phyloP scores from a whole-genome alignment of 2,329 filamentous ascomycete species.

The Clarireedia paspali region DNA sequence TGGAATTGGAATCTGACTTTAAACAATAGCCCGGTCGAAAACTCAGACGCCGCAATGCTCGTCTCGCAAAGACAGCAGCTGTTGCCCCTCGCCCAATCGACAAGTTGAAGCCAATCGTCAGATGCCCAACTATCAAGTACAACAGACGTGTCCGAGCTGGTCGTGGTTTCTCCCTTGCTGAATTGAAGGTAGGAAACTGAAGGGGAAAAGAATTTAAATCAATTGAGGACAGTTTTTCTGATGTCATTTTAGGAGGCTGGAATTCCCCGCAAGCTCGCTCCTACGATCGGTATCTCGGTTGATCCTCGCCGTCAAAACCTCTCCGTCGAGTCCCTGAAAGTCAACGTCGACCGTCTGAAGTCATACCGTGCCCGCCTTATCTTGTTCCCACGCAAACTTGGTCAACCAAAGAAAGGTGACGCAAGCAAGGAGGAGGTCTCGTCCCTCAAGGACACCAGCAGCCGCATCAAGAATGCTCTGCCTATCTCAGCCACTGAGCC shows the following conservation, averaged over 20 bases:
- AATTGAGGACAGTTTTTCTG: slow-evolving; percentile 9
- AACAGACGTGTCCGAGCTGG: slow-evolving; percentile 96
- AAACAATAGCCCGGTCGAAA: slow-evolving; percentile 81
- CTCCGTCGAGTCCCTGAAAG: slow-evolving; percentile 86
- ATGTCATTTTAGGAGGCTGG: slow-evolving; percentile 71
- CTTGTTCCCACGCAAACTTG: slow-evolving; percentile 92
- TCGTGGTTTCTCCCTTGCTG: slow-evolving; percentile 93
- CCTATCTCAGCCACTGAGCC: slow-evolving; percentile 64
- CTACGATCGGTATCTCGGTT: slow-evolving; percentile 95
- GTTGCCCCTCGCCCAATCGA: slow-evolving; percentile 95
- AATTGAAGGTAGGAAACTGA: slow-evolving; percentile 76
- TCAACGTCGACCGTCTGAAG: slow-evolving; percentile 96
- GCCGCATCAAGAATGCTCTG: slow-evolving; percentile 50
- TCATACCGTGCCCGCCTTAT: slow-evolving; percentile 95
- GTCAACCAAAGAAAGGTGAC: slow-evolving; percentile 90
- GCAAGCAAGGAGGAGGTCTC: slow-evolving; percentile 73
- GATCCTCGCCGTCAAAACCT: slow-evolving; percentile 96
- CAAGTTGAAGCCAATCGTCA: slow-evolving; percentile 90
- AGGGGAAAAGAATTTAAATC: not conserved
- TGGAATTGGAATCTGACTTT: slow-evolving; percentile 27
- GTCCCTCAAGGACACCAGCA: slow-evolving; percentile 52
- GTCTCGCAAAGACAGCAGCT: slow-evolving; percentile 89
- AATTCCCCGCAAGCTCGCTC: slow-evolving; percentile 87
- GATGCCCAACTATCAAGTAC: slow-evolving; percentile 98
- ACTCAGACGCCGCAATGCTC: slow-evolving; percentile 82